Evolutionary conservation across 495 filamentous ascomycete species (phyloP).

Genomic region (Aspergillus panamensis): DNA sequence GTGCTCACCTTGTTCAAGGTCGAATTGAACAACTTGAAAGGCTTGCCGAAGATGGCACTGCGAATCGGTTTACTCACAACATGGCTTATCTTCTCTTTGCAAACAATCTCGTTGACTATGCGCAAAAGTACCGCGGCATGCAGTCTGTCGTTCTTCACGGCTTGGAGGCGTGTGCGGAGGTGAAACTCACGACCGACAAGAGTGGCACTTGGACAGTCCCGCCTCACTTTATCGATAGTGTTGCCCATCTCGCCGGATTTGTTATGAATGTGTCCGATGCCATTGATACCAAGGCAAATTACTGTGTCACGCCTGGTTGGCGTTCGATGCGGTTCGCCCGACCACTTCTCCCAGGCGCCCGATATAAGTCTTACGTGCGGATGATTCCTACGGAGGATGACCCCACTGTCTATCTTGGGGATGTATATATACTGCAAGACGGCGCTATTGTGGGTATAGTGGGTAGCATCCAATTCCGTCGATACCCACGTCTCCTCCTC

Average conservation of each 20-base stretch:
- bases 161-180: constrained; percentile 37
- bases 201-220: constrained; percentile 10
- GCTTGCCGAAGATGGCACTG: constrained; percentile 17
- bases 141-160: constrained; percentile 35
- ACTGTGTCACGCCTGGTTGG: constrained; percentile 47
- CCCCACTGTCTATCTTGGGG: constrained; percentile 30
- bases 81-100: constrained; percentile 26
- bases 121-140: constrained; percentile 36
- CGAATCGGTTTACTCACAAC: constrained; percentile 21
- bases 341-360: constrained; percentile 22
- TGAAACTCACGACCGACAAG: constrained; percentile 27
- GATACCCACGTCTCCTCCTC: constrained; percentile 25
- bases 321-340: constrained; percentile 32
- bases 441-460: constrained; percentile 35
- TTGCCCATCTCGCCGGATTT: constrained; percentile 53
- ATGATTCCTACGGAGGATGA: constrained; percentile 38
- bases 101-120: constrained; percentile 35
- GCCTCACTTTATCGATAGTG: constrained; percentile 48
- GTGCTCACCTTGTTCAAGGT: constrained; percentile 51
- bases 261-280: constrained; percentile 52
- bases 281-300: constrained; percentile 43
- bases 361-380: constrained; percentile 42
- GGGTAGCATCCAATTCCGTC: constrained; percentile 31
- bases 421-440: constrained; percentile 41
- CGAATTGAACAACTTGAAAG: constrained; percentile 49